A percentile compares a stretch with the other conserved stretches of the same genome.
phyloP scores from a whole-genome alignment of 2,329 filamentous ascomycete species.

The Akanthomyces dipterigenus region DNA sequence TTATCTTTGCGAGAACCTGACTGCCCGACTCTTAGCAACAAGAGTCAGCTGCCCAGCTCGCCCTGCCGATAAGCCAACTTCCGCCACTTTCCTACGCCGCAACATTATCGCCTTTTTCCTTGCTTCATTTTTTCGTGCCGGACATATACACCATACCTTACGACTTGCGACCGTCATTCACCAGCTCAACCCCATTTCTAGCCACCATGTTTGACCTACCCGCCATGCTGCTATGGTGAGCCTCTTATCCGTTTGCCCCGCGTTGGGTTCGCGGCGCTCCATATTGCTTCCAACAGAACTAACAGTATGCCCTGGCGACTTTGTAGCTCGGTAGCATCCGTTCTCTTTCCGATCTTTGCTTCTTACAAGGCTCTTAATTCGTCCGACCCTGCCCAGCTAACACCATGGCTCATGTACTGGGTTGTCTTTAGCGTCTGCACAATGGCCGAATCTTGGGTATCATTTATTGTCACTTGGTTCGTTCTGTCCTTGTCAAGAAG shows the following conservation, averaged over 20 bases:
- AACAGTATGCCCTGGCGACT: not conserved
- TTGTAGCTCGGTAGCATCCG: slow-evolving; percentile 71
- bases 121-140: not conserved
- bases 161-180: not conserved
- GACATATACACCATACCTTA: not conserved
- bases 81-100: not conserved
- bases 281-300: slow-evolving; percentile 11
- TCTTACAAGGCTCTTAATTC: slow-evolving; percentile 97
- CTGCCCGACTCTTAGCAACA: not conserved
- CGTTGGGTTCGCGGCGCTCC: slow-evolving; percentile 14
- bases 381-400: slow-evolving; percentile 78
- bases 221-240: slow-evolving; percentile 71
- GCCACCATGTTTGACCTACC: slow-evolving; percentile 68
- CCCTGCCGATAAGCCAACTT: not conserved
- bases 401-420: slow-evolving; percentile 99
- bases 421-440: slow-evolving; percentile 79
- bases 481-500: slow-evolving; percentile 15
- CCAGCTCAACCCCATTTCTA: not conserved
- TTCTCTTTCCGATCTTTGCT: slow-evolving; percentile 91
- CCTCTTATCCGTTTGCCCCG: slow-evolving; percentile 22
- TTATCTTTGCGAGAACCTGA: not conserved
- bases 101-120: not conserved
- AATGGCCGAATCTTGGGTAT: slow-evolving; percentile 78
- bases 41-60: slow-evolving; percentile 3
- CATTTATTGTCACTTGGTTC: slow-evolving; percentile 78